Evolutionary conservation across 2,329 filamentous ascomycete genomes (phyloP).

Genomic region (Thermoascus crustaceus): DNA sequence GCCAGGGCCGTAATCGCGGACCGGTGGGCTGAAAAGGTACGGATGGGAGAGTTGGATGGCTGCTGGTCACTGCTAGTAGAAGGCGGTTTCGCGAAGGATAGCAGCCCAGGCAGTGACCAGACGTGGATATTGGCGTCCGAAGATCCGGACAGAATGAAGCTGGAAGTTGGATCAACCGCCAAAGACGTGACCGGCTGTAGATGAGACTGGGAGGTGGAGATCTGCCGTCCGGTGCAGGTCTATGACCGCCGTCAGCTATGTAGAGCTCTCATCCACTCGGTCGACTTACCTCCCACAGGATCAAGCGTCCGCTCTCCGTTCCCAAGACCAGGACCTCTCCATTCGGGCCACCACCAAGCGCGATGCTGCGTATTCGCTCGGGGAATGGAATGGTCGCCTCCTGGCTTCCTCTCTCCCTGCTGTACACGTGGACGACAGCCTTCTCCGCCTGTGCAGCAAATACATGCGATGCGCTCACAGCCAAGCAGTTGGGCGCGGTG

Average conservation of each 20-base stretch:
- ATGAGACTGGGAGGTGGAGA: constrained; percentile 36
- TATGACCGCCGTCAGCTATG: constrained; percentile 14
- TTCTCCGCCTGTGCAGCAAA: constrained; percentile 90
- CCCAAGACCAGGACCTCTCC: constrained; percentile 63
- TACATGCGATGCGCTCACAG: constrained; percentile 70
- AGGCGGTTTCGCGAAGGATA: constrained; percentile 49
- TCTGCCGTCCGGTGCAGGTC: constrained; percentile 38
- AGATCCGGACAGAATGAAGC: constrained; percentile 40
- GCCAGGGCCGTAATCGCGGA: constrained; percentile 40
- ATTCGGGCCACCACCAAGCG: constrained; percentile 57
- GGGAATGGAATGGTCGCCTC: constrained; percentile 83
- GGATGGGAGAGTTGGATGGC: constrained; percentile 56
- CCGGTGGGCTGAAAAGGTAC: constrained; percentile 67
- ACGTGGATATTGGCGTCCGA: constrained; percentile 81
- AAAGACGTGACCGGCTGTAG: constrained; percentile 60
- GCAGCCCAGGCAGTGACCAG: constrained; percentile 72
- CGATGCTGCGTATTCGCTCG: constrained; percentile 73
- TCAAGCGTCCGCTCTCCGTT: constrained; percentile 74
- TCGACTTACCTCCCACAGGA: constrained; percentile 80
- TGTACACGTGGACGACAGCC: constrained; percentile 89
- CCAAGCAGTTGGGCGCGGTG: constrained; percentile 67
- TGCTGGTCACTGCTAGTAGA: constrained; percentile 34
- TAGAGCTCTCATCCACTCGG: constrained; percentile 9
- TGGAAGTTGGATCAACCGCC: constrained; percentile 56
- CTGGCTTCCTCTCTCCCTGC: constrained; percentile 70